Evolutionary conservation across 352 stramenopile species (phyloP), one percentile per base, ranked within the genome.

Genomic region (Phytophthora syringae): DNA sequence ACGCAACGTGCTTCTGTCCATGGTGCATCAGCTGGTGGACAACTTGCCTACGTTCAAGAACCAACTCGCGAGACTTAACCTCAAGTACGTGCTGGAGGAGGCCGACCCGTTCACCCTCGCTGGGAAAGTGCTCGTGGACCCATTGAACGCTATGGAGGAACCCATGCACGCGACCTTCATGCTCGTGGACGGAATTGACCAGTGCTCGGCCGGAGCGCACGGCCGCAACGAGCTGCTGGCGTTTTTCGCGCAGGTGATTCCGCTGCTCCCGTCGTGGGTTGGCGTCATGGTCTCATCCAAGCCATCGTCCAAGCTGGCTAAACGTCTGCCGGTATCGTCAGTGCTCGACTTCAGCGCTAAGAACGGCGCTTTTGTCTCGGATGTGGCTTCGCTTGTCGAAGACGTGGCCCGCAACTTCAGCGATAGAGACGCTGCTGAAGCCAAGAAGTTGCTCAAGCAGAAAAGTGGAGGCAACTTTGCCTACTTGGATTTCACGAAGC

Each of bases 21-120:
- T 95, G n/a, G 84, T 93, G 51, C 86, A 92, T 59, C 88, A 95
- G 59, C 53, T 95, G n/a, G 75, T 90, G 20, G 57, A 72, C 12
- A 80, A 71, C n/a, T 42, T 93, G 21, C 84, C 85, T 15, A 59
- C 44, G 32, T 95, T 91, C 70, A 93, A 95, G 72, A 86, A 85
- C 57, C 88, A 95, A 54, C 72, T 95, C 39, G 84, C 85, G 10
- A 71, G 88, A 47, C 76, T 95, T 12, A 95, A 95, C 49, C 74
- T 95, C 15, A 79, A 78, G 52, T 95, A 95, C 64, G 83, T 94
- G 24, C 63, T 94, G 16, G 78, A 94, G 62, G 88, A 95, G 57
- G 71, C 80, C 7, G 86, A 95, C 57, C 65, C 82, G 21, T 52
- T 88, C 11, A 76, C 84, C 11, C 74, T 95, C 20, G 84, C 88